These are phyloP conservation scores for Colletotrichum liaoningense DNA, from an alignment of 2,329 filamentous ascomycete genomes.

Conservation along the genomic window DNA sequence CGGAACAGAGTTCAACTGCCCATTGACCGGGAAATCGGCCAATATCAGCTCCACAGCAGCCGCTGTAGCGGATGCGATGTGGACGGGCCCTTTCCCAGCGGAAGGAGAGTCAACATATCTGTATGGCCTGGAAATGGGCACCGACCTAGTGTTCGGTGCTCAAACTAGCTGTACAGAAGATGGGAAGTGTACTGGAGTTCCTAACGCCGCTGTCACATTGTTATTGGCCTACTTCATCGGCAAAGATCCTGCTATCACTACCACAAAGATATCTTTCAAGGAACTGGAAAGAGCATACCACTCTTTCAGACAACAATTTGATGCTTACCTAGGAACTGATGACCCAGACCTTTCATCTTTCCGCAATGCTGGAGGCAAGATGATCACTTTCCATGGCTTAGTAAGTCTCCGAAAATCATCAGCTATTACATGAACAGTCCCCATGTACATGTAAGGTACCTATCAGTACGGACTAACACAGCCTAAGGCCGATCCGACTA, in stretches of 20 bases:
- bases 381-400: conserved; percentile 60
- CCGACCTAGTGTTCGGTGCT: neutral
- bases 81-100: conserved; percentile 2
- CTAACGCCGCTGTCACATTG: neutral
- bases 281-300: neutral
- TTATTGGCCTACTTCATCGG: conserved; percentile 8
- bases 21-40: neutral
- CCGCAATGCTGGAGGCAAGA: conserved; percentile 56
- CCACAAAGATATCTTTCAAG: neutral
- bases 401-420: conserved; percentile 18
- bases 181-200: neutral
- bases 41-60: neutral
- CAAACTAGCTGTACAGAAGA: neutral
- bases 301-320: conserved; percentile 5
- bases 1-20: conserved; percentile 29
- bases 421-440: neutral
- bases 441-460: neutral
- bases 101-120: neutral
- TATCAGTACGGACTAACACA: neutral
- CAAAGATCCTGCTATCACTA: conserved; percentile 1
- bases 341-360: conserved; percentile 45
- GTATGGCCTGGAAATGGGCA: conserved; percentile 3
- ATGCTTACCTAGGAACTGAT: conserved; percentile 40
- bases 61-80: conserved; percentile 5
- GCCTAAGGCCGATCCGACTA: conserved; percentile 3